Percentiles rank a stretch among this genome's conserved stretches.
Evolutionary conservation across 2,329 filamentous ascomycete genomes (phyloP).

Genomic region (Calonectria crousiana): DNA sequence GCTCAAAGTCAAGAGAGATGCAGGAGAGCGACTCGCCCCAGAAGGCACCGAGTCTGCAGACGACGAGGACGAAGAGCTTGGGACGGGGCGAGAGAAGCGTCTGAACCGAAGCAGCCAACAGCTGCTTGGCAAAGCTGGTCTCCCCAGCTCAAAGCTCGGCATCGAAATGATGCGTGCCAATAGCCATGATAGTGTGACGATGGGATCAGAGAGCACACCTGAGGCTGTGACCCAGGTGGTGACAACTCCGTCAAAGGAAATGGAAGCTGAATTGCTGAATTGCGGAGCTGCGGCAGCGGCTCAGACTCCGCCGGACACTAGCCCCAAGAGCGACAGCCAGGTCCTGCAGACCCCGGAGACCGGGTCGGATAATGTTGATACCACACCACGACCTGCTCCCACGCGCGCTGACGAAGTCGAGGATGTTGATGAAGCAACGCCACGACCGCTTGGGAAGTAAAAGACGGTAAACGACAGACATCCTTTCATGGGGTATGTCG

Average conservation of each 20-base stretch:
- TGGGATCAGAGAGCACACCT: slow-evolving; percentile 62
- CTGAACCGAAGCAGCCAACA: slow-evolving; percentile 58
- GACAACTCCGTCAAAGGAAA: slow-evolving; percentile 62
- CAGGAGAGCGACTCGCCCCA: slow-evolving; percentile 76
- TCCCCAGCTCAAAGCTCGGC: slow-evolving; percentile 88
- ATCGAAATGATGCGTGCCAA: slow-evolving; percentile 99
- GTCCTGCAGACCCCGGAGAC: slow-evolving; percentile 26
- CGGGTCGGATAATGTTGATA: slow-evolving; percentile 50
- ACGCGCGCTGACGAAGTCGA: slow-evolving; percentile 28
- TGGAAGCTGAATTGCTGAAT: slow-evolving; percentile 47
- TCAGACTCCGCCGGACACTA: slow-evolving; percentile 42
- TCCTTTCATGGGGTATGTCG: neutral
- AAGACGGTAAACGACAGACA: neutral
- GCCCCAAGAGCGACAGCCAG: slow-evolving; percentile 24
- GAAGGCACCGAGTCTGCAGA: slow-evolving; percentile 90
- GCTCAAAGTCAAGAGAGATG: slow-evolving; percentile 79
- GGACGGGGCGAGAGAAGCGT: slow-evolving; percentile 61
- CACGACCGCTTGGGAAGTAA: slow-evolving; percentile 50
- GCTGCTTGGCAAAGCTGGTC: slow-evolving; percentile 60
- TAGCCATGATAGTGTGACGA: slow-evolving; percentile 83
- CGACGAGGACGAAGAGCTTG: slow-evolving; percentile 93
- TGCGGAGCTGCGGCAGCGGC: slow-evolving; percentile 26
- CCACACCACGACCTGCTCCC: slow-evolving; percentile 57
- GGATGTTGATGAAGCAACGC: slow-evolving; percentile 55
- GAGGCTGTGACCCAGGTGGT: slow-evolving; percentile 65